A percentile compares a stretch with the other conserved stretches of the same genome.
Conservation (phyloP, 805 yeast genomes). For the Yarrowia keelungensis region DNA sequence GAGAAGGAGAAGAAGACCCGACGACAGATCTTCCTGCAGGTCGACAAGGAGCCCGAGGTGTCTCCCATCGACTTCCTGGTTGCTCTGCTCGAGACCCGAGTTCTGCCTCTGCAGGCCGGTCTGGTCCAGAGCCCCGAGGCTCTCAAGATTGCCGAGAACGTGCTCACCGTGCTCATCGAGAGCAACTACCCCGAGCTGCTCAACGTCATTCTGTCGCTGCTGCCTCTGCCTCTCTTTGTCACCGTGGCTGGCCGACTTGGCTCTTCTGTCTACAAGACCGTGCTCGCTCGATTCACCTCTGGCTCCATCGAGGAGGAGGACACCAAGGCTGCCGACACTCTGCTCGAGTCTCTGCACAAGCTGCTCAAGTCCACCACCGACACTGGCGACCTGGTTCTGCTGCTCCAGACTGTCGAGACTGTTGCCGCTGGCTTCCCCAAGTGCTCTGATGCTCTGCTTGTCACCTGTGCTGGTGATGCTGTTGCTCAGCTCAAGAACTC, state of each 20-base stretch:
- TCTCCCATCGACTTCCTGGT: slow-evolving; percentile 31
- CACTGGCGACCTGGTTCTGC: slow-evolving; percentile 9
- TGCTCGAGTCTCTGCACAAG: slow-evolving; percentile 43
- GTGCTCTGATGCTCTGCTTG: slow-evolving; percentile 30
- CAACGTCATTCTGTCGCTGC: slow-evolving; percentile 27
- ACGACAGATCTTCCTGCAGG: slow-evolving; percentile 28
- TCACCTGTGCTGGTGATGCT: slow-evolving; percentile 30
- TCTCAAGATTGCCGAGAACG: slow-evolving; percentile 33
- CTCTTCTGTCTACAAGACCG: slow-evolving; percentile 33
- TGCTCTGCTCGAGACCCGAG: slow-evolving; percentile 24
- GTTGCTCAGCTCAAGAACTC: slow-evolving; percentile 36
- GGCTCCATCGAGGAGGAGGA: slow-evolving; percentile 57
- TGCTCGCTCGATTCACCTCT: slow-evolving; percentile 18
- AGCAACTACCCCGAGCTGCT: slow-evolving; percentile 32
- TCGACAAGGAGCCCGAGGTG: slow-evolving; percentile 23
- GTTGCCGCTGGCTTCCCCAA: slow-evolving; percentile 30
- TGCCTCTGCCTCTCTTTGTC: slow-evolving; percentile 35
- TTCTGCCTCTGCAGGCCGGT: slow-evolving; percentile 30
- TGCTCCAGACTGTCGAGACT: slow-evolving; percentile 35
- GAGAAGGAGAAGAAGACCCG: slow-evolving; percentile 50
- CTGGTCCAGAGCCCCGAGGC: slow-evolving; percentile 33
- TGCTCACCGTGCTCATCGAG: slow-evolving; percentile 26
- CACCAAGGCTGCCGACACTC: slow-evolving; percentile 58
- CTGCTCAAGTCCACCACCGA: slow-evolving; percentile 21
- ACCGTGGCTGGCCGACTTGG: slow-evolving; percentile 33